These are phyloP conservation scores for Sungouiozyma intestinalis DNA, from an alignment of 805 yeast genomes.

Conservation along the genomic window DNA sequence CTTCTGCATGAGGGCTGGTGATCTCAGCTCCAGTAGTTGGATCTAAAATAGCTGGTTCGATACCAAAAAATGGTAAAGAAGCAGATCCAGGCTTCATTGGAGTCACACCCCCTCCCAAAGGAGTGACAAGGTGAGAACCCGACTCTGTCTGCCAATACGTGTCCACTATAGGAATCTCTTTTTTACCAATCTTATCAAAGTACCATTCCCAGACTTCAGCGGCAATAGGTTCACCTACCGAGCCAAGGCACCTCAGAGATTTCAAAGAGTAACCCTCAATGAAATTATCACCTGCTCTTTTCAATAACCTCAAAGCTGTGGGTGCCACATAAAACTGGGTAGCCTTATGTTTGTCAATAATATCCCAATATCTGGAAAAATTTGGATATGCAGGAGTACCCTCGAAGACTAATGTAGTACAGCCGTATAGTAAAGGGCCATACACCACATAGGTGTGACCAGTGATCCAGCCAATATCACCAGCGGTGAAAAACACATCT, in stretches of 20 bases:
- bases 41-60: slow-evolving; percentile 61
- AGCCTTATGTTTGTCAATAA: slow-evolving; percentile 58
- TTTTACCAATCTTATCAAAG: slow-evolving; percentile 58
- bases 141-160: slow-evolving; percentile 89
- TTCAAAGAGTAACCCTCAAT: slow-evolving; percentile 52
- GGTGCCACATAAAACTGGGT: slow-evolving; percentile 81
- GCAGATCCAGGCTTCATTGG: slow-evolving; percentile 84
- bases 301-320: slow-evolving; percentile 66
- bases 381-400: slow-evolving; percentile 84
- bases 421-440: slow-evolving; percentile 70
- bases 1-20: slow-evolving; percentile 62
- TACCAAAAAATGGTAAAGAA: slow-evolving; percentile 76
- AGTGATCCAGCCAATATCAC: slow-evolving; percentile 88
- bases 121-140: slow-evolving; percentile 70
- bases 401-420: slow-evolving; percentile 72
- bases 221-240: slow-evolving; percentile 82
- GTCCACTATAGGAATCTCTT: slow-evolving; percentile 62
- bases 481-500: slow-evolving; percentile 74
- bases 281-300: slow-evolving; percentile 60
- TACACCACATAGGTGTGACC: slow-evolving; percentile 79
- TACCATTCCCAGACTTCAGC: slow-evolving; percentile 87
- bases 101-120: slow-evolving; percentile 63
- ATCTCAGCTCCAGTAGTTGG: slow-evolving; percentile 66
- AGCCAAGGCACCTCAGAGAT: slow-evolving; percentile 61
- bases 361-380: slow-evolving; percentile 71